A percentile compares a stretch with the other conserved stretches of the same genome.
Conservation (phyloP, 1,284 basidiomycete genomes). For the Psilocybe mexicana region DNA sequence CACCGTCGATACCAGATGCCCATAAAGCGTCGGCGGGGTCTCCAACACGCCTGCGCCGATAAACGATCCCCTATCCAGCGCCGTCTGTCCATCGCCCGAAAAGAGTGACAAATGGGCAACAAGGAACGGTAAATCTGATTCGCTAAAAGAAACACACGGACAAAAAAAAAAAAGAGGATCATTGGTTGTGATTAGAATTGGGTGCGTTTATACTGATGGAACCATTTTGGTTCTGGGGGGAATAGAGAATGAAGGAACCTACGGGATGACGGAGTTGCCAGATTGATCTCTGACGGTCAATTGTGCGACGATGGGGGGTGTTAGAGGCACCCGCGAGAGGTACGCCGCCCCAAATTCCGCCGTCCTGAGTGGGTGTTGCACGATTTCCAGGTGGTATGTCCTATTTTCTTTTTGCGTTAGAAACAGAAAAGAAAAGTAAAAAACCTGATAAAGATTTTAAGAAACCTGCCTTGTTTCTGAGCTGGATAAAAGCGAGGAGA, state of each 20-base stretch:
- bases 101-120: slow-evolving; percentile 77
- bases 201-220: neutral
- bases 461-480: slow-evolving; percentile 48
- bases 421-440: neutral
- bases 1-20: slow-evolving; percentile 80
- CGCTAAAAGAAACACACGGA: slow-evolving; percentile 42
- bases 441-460: neutral
- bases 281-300: slow-evolving; percentile 73
- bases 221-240: neutral
- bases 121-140: slow-evolving; percentile 80
- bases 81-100: slow-evolving; percentile 57
- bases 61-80: slow-evolving; percentile 58
- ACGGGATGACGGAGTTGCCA: slow-evolving; percentile 69
- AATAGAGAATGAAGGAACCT: slow-evolving; percentile 34
- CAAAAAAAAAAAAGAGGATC: neutral
- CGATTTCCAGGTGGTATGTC: slow-evolving; percentile 72
- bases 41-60: slow-evolving; percentile 47
- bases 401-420: slow-evolving; percentile 33
- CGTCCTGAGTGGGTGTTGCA: slow-evolving; percentile 78
- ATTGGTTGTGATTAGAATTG: neutral
- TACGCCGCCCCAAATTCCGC: slow-evolving; percentile 77
- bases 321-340: slow-evolving; percentile 78
- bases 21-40: slow-evolving; percentile 71
- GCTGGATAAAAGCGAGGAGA: slow-evolving; percentile 55
- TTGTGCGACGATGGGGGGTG: slow-evolving; percentile 79